Base-by-base conservation (phyloP, 768 basidiomycete genomes). In the Boletus vinaceobasis region DNA sequence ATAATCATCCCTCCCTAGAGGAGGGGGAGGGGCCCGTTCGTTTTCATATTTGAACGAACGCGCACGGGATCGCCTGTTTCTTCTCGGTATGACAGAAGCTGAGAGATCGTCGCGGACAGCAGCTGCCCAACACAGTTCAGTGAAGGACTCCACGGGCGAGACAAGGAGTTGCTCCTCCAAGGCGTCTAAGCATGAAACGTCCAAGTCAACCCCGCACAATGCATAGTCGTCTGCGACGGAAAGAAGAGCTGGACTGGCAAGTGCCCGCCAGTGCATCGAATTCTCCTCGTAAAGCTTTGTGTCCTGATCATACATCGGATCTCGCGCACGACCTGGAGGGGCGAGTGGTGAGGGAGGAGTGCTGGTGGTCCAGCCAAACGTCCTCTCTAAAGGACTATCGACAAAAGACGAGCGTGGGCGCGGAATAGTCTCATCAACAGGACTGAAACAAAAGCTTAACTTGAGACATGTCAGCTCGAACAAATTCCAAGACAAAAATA, bases 141-240 rank as follows among this genome's bases (percentile, higher is more conserved):
- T 68, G 55, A 78, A 78, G 14, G 69, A 71, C 17, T 71, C 71
- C 36, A 66, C 45, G 26, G 77, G 77, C n/a, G 69, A 64, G 36
- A 65, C 53, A 1, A 78, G 65, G 5, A 78, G 73, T 36, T 75
- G 68, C 46, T 75, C 70, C 57, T 78, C 77, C 7, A 78, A 63
- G 9, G 60, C 58, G 31, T 71, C 62, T 21, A 78, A 57, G 44
- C 75, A 75, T 2, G 69, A 63, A 1, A 62, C 54, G 58, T 77
- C 73, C 61, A 78, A 53, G 31, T 71, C 68, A 17, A 70, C 66
- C 31, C 69, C 69, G 21, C 68, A 68, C 27, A 58, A 45, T 6
- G 71, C 59, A 31, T 66, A 67, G 27, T 72, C 71, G 19, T 52
- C 40, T 3, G 33, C 53, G 17, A 65, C 32, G 45, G 60, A 57